Conservation (phyloP, 2,329 filamentous ascomycete species). For the Diaporthe capsici region DNA sequence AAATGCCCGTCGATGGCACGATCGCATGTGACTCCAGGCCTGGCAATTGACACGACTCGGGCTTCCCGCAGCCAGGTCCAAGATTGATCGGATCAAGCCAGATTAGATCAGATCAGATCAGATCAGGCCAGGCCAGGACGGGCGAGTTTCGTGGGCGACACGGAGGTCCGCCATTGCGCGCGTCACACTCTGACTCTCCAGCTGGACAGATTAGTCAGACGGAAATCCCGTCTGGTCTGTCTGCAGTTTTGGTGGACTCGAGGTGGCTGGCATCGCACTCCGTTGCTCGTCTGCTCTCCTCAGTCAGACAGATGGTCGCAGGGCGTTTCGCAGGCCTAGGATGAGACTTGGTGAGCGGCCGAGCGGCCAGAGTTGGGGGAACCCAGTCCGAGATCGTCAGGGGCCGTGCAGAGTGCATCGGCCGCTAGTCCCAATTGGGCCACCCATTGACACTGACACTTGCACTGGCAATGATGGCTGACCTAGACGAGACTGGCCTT, state of each 20-base stretch:
- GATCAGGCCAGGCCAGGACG: background rate
- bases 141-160: background rate
- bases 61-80: conserved; percentile 12
- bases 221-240: background rate
- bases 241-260: background rate
- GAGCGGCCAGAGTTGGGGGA: conserved; percentile 15
- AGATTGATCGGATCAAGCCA: conserved; percentile 4
- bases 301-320: conserved; percentile 2
- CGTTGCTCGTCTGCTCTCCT: background rate
- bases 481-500: background rate
- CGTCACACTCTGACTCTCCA: background rate
- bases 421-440: conserved; percentile 1
- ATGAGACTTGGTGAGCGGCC: conserved; percentile 24
- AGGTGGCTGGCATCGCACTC: background rate
- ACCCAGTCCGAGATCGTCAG: conserved; percentile 17
- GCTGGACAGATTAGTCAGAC: background rate
- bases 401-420: conserved; percentile 21
- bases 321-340: conserved; percentile 10
- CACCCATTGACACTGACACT: background rate
- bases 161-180: background rate
- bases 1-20: background rate
- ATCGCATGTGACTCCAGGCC: conserved; percentile 16
- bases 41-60: conserved; percentile 22
- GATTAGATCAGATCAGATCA: conserved; percentile 15
- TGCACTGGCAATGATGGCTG: background rate